phyloP scores from a whole-genome alignment of 192 early-diverging fungal genomes.

The Lobosporangium transversale region DNA sequence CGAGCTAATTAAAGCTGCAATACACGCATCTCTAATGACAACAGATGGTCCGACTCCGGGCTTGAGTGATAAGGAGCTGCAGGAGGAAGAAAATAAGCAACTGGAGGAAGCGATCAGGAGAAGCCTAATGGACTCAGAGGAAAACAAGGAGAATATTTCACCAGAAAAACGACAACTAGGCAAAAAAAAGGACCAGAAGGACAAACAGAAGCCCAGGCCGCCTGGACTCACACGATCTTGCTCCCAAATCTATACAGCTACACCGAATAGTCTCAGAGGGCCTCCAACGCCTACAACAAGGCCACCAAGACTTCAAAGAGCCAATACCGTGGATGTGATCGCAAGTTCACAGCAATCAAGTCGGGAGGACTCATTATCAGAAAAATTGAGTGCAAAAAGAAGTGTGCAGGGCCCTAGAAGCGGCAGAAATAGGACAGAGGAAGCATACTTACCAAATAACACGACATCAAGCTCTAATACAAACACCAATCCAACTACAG shows the following conservation, averaged over 20 bases:
- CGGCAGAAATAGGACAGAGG: not conserved
- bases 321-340: constrained; percentile 11
- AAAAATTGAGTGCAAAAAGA: too few species aligned
- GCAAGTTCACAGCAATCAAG: not conserved
- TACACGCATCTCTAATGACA: constrained; percentile 12
- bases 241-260: constrained; percentile 1
- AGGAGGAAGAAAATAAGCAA: constrained; percentile 18
- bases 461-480: not conserved
- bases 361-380: not conserved
- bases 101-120: constrained; percentile 26
- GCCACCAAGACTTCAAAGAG: constrained; percentile 5
- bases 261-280: not conserved
- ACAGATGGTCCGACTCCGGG: not conserved
- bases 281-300: too few species aligned
- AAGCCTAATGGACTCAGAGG: constrained; percentile 26
- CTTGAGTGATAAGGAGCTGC: constrained; percentile 8
- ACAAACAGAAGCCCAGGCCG: not conserved
- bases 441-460: not conserved
- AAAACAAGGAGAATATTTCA: constrained; percentile 41
- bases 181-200: constrained; percentile 3
- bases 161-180: constrained; percentile 1
- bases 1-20: constrained; percentile 24
- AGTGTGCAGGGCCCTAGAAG: not conserved
- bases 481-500: not conserved
- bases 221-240: constrained; percentile 7